These are phyloP conservation scores for Thelonectria rubi DNA, from an alignment of 2,329 filamentous ascomycete genomes.

Conservation along the genomic window DNA sequence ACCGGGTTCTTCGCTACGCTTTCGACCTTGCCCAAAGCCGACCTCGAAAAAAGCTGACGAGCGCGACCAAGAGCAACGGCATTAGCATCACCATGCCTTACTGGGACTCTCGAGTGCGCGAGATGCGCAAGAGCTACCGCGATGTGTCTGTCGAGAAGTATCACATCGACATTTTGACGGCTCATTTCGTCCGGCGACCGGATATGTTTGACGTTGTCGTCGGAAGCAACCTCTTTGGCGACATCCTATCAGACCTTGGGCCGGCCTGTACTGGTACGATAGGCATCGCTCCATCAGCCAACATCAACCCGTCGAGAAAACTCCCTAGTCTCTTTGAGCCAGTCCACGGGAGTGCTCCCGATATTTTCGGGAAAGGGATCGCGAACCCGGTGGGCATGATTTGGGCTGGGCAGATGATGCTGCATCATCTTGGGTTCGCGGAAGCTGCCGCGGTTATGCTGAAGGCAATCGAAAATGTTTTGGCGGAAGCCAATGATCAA, in stretches of 20 bases:
- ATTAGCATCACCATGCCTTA: conserved; percentile 74
- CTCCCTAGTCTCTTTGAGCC: conserved; percentile 68
- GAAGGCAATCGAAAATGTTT: conserved; percentile 70
- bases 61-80: conserved; percentile 74
- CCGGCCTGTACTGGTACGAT: conserved; percentile 76
- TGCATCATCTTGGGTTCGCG: conserved; percentile 39
- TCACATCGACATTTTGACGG: conserved; percentile 73
- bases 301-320: conserved; percentile 67
- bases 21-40: conserved; percentile 69
- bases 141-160: conserved; percentile 71
- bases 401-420: conserved; percentile 74
- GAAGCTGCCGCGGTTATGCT: conserved; percentile 61
- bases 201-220: conserved; percentile 70
- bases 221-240: conserved; percentile 69
- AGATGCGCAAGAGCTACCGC: conserved; percentile 64
- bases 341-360: conserved; percentile 77
- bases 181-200: conserved; percentile 68
- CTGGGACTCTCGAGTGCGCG: conserved; percentile 69
- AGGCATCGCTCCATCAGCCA: conserved; percentile 75
- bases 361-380: conserved; percentile 77
- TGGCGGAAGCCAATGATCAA: conserved; percentile 53
- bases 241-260: conserved; percentile 76
- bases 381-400: conserved; percentile 79
- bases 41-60: conserved; percentile 67
- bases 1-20: conserved; percentile 69